These are phyloP conservation scores for Syzygium aqueum DNA, from an alignment of 345 rosid genomes.

Conservation along the genomic window DNA sequence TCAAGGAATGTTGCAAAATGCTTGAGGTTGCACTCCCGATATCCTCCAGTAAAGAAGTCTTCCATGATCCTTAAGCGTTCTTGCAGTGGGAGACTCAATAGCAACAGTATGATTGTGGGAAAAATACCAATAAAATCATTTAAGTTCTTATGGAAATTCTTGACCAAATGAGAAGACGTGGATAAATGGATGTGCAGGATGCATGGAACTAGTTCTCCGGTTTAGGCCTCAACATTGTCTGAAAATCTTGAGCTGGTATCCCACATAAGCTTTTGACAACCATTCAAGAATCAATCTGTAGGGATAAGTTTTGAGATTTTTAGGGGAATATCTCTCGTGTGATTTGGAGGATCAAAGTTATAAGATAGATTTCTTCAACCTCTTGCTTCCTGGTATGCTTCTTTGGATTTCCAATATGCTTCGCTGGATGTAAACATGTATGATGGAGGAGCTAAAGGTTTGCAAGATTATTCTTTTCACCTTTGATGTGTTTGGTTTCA, in stretches of 20 bases:
- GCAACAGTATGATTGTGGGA: accelerated
- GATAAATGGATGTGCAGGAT: neutral
- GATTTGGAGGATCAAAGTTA: neutral
- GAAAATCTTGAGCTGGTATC: neutral
- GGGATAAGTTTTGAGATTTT: neutral
- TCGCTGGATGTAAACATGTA: neutral
- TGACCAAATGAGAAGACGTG: neutral
- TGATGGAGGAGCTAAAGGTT: neutral
- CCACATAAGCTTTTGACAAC: neutral
- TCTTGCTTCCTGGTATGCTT: neutral
- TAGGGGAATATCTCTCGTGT: neutral
- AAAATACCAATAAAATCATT: neutral
- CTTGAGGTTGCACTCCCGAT: neutral
- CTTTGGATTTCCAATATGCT: neutral
- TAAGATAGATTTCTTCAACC: neutral
- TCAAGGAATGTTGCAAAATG: neutral
- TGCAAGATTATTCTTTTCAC: neutral
- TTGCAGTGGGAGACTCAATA: neutral
- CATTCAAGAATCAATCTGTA: neutral
- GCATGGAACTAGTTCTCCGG: neutral
- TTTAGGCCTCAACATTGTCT: neutral
- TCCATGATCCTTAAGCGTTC: neutral
- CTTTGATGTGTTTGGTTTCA: neutral
- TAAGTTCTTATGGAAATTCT: neutral
- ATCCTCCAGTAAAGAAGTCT: neutral